phyloP scores from a whole-genome alignment of 2,329 filamentous ascomycete species.

The Aspergillus candidus region DNA sequence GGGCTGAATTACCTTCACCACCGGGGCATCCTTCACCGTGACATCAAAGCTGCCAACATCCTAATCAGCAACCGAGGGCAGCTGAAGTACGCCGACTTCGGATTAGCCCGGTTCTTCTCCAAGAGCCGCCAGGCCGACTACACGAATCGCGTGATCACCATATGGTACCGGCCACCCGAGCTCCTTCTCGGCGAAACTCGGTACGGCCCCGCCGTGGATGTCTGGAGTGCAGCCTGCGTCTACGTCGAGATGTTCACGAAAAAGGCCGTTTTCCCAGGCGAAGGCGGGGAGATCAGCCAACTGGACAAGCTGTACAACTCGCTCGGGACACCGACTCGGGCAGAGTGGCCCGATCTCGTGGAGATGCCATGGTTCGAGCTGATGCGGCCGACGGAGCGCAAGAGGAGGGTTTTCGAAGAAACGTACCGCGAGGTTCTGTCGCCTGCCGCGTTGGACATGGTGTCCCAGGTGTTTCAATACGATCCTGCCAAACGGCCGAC shows the following conservation, averaged over 20 bases:
- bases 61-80: conserved; percentile 83
- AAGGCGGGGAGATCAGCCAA: conserved; percentile 92
- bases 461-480: conserved; percentile 79
- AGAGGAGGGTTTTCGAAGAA: conserved; percentile 70
- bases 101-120: conserved; percentile 89
- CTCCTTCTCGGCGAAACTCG: conserved; percentile 84
- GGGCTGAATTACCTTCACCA: conserved; percentile 90
- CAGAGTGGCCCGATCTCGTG: conserved; percentile 82
- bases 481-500: conserved; percentile 79
- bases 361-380: conserved; percentile 98
- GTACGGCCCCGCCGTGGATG: conserved; percentile 83
- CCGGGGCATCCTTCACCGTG: conserved; percentile 87
- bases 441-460: conserved; percentile 73
- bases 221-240: conserved; percentile 97
- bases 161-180: conserved; percentile 93
- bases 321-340: conserved; percentile 76
- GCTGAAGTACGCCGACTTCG: conserved; percentile 92
- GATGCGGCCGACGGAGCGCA: conserved; percentile 68
- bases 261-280: conserved; percentile 89
- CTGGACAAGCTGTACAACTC: conserved; percentile 94
- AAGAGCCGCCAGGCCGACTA: conserved; percentile 91
- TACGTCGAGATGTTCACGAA: conserved; percentile 94
- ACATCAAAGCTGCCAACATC: conserved; percentile 98
- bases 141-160: conserved; percentile 96
- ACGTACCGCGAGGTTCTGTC: conserved; percentile 74